A percentile compares a stretch with the other conserved stretches of the same genome.
phyloP scores from a whole-genome alignment of 306 rosid genomes.

The Malus asiatica region DNA sequence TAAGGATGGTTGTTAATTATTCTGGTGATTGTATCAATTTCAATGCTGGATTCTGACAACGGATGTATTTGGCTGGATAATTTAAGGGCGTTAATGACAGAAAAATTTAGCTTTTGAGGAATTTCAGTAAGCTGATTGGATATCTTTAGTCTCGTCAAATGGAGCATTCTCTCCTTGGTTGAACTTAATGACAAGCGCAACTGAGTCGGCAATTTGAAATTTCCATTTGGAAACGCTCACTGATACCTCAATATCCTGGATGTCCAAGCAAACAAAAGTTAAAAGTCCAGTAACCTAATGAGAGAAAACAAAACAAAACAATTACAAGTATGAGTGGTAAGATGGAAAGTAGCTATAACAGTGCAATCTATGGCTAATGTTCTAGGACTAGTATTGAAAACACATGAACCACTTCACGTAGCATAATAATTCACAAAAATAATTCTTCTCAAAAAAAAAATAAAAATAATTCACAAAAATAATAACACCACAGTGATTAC shows the following conservation, averaged over 20 bases:
- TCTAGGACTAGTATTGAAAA: too few relatives aligned
- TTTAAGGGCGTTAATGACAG: conserved; percentile 1
- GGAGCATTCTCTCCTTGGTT: conserved; percentile 21
- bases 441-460: too few relatives aligned
- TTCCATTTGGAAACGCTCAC: neutral
- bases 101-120: conserved; percentile 14
- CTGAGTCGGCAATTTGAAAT: neutral
- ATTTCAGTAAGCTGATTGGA: conserved; percentile 10
- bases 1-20: conserved; percentile 72
- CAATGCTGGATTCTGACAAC: conserved; percentile 4
- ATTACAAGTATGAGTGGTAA: neutral
- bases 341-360: neutral
- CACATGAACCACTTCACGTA: too few relatives aligned
- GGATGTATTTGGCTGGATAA: conserved; percentile 10
- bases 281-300: neutral
- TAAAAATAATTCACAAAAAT: too few relatives aligned
- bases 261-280: conserved; percentile 1
- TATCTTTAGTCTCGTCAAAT: conserved; percentile 13
- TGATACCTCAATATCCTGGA: conserved; percentile 5
- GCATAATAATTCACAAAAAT: too few relatives aligned
- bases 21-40: conserved; percentile 43
- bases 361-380: neutral
- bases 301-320: too few relatives aligned
- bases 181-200: neutral
- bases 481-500: too few relatives aligned